Evolutionary conservation across 208 protist species (phyloP).

Genomic region (Trichomonas tenax): DNA sequence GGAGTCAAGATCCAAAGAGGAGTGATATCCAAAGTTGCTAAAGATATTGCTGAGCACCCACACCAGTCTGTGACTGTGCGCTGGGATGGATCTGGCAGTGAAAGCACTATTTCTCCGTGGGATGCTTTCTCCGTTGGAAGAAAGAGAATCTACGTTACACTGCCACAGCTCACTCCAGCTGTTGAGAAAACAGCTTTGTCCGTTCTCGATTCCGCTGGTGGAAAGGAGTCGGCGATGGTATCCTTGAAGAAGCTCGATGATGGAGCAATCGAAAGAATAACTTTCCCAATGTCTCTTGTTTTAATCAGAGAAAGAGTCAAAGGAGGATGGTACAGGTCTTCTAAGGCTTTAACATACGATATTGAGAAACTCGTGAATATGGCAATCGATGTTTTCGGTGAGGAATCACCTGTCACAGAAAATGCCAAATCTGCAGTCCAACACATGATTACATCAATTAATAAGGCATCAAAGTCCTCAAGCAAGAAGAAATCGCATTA

Average conservation of each 20-base stretch:
- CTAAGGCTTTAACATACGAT: not conserved
- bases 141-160: not conserved
- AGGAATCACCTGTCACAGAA: too few species aligned
- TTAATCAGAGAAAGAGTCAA: not conserved
- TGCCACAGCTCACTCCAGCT: not conserved
- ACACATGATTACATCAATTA: too few species aligned
- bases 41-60: too few species aligned
- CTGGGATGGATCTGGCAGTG: not conserved
- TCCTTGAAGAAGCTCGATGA: not conserved
- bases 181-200: not conserved
- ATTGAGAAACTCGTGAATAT: too few species aligned
- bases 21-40: too few species aligned
- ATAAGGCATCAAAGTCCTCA: too few species aligned
- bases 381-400: too few species aligned
- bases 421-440: too few species aligned
- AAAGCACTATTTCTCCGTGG: not conserved
- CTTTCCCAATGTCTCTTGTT: not conserved
- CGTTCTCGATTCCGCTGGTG: not conserved
- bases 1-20: too few species aligned
- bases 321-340: not conserved
- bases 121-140: not conserved
- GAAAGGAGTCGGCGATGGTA: too few species aligned
- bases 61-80: not conserved
- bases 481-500: too few species aligned
- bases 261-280: not conserved